phyloP scores from a whole-genome alignment of 768 basidiomycete species.

The Mycena rosella region DNA sequence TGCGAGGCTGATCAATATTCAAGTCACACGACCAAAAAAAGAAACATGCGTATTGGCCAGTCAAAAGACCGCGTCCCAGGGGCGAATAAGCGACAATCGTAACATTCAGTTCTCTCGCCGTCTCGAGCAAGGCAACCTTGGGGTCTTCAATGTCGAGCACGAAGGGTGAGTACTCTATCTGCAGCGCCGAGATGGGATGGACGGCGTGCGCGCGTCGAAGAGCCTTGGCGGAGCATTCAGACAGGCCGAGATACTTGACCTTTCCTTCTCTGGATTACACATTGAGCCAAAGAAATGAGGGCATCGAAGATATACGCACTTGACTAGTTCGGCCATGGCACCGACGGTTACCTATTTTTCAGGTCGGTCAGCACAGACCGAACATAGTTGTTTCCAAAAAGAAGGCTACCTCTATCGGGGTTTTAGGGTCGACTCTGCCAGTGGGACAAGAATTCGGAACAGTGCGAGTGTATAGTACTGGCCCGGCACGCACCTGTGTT shows the following conservation, averaged over 20 bases:
- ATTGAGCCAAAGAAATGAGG: constrained; percentile 16
- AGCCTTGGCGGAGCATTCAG: constrained; percentile 58
- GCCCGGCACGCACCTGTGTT: constrained; percentile 44
- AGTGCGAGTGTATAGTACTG: neutral
- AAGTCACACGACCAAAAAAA: neutral
- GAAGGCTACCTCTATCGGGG: constrained; percentile 44
- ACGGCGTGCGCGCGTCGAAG: constrained; percentile 63
- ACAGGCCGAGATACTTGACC: constrained; percentile 65
- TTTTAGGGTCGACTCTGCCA: constrained; percentile 40
- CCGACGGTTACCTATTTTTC: constrained; percentile 44
- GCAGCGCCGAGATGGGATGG: constrained; percentile 58
- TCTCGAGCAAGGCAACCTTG: constrained; percentile 53
- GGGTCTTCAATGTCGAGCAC: constrained; percentile 58
- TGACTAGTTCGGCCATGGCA: constrained; percentile 52
- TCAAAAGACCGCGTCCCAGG: constrained; percentile 62
- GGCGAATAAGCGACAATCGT: constrained; percentile 63
- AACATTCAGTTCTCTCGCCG: constrained; percentile 58
- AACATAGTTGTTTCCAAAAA: neutral
- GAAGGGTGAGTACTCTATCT: constrained; percentile 61
- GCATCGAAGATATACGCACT: constrained; percentile 44
- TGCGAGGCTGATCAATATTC: constrained; percentile 12
- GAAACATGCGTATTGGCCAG: constrained; percentile 57
- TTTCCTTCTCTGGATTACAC: constrained; percentile 49
- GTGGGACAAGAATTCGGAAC: neutral
- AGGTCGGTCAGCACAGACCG: neutral